Conservation (phyloP, 306 rosid species). For the Heteromeles arbutifolia region DNA sequence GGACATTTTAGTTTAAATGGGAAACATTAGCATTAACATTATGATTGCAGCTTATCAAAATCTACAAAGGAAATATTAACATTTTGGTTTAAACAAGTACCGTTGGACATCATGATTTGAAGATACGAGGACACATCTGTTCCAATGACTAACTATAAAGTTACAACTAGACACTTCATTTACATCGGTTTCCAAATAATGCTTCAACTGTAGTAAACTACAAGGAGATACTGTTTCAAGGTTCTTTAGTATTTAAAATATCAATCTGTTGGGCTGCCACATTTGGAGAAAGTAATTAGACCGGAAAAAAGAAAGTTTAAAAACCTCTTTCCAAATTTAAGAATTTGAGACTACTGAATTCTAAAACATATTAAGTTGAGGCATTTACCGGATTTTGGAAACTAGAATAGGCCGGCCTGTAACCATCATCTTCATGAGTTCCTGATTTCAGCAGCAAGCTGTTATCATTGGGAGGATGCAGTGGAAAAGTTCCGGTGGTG, state of each 20-base stretch:
- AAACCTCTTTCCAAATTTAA: not conserved
- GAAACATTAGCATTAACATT: too few relatives aligned
- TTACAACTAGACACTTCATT: not conserved
- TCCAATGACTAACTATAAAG: not conserved
- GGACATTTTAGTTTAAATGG: not conserved
- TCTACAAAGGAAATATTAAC: too few relatives aligned
- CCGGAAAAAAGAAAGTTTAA: not conserved
- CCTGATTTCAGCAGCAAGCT: slow-evolving; percentile 19
- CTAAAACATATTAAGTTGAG: not conserved
- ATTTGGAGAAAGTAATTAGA: not conserved
- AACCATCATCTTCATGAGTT: slow-evolving; percentile 27
- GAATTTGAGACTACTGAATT: not conserved
- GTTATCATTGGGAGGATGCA: slow-evolving; percentile 25
- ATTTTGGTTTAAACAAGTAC: not conserved
- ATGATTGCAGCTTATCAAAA: too few relatives aligned
- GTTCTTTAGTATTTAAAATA: not conserved
- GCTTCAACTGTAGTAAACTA: not conserved
- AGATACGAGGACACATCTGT: not conserved
- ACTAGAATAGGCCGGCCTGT: slow-evolving; percentile 18
- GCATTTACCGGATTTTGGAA: slow-evolving; percentile 42
- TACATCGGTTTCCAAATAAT: not conserved
- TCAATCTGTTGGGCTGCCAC: not conserved
- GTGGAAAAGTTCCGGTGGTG: slow-evolving; percentile 62
- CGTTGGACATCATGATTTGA: not conserved
- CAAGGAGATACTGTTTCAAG: not conserved